A percentile compares a stretch with the other conserved stretches of the same genome.
Conservation (phyloP, 768 basidiomycete genomes). For the Psilocybe cubensis region DNA sequence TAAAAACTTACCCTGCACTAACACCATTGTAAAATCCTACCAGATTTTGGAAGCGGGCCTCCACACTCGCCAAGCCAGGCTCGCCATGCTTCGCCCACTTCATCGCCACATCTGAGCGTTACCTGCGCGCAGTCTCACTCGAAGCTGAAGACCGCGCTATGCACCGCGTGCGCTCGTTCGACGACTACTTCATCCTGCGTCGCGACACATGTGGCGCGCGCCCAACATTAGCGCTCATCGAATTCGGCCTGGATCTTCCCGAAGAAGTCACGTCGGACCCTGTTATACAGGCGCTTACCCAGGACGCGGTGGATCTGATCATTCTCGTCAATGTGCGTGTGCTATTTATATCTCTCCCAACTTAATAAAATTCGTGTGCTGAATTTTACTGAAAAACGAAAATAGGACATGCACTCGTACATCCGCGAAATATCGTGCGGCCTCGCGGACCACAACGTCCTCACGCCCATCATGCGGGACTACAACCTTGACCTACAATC, state of each 20-base stretch:
- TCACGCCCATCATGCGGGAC: slow-evolving; percentile 45
- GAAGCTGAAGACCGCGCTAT: slow-evolving; percentile 47
- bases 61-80: slow-evolving; percentile 8
- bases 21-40: neutral
- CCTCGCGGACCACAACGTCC: slow-evolving; percentile 42
- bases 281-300: slow-evolving; percentile 44
- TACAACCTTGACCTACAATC: slow-evolving; percentile 32
- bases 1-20: neutral
- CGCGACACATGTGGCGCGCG: slow-evolving; percentile 58
- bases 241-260: slow-evolving; percentile 60
- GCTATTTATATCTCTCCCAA: slow-evolving; percentile 4
- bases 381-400: too few species aligned
- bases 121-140: slow-evolving; percentile 43
- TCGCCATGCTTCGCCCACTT: slow-evolving; percentile 26
- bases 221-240: slow-evolving; percentile 53
- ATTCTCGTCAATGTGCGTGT: slow-evolving; percentile 32
- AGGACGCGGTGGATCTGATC: slow-evolving; percentile 54
- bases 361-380: neutral
- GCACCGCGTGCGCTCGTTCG: slow-evolving; percentile 43
- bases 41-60: slow-evolving; percentile 27
- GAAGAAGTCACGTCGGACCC: slow-evolving; percentile 59
- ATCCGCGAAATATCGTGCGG: slow-evolving; percentile 43
- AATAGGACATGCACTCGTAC: slow-evolving; percentile 44
- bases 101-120: slow-evolving; percentile 43
- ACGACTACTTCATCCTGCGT: slow-evolving; percentile 55